A percentile compares a stretch with the other conserved stretches of the same genome.
Conservation (phyloP, 2,329 filamentous ascomycete genomes). For the Fusarium torreyae region DNA sequence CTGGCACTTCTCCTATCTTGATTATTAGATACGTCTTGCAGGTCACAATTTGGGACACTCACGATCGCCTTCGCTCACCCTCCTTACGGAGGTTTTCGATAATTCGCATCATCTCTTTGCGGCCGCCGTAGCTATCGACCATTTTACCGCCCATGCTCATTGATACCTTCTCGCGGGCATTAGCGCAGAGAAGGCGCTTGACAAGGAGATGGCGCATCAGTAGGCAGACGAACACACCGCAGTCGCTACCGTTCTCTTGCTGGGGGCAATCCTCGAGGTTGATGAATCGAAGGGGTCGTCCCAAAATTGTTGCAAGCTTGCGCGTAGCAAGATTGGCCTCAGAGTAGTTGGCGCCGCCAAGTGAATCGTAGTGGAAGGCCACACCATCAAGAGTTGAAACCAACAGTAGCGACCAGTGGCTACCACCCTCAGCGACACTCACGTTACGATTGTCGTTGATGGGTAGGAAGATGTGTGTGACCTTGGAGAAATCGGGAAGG, state of each 20-base stretch:
- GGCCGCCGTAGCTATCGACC: constrained; percentile 83
- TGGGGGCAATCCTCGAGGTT: constrained; percentile 89
- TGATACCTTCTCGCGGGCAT: constrained; percentile 87
- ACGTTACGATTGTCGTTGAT: constrained; percentile 90
- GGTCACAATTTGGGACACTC: constrained; percentile 57
- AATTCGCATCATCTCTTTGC: constrained; percentile 92
- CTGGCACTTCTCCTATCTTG: constrained; percentile 56
- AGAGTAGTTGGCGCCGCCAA: constrained; percentile 80
- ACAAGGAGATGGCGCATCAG: constrained; percentile 95
- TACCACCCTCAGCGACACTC: constrained; percentile 85
- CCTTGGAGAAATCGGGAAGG: constrained; percentile 83
- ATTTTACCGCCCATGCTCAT: constrained; percentile 93
- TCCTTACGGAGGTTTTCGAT: constrained; percentile 91
- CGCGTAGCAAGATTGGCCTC: constrained; percentile 80
- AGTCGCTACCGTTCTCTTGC: constrained; percentile 93
- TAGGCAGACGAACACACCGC: constrained; percentile 95
- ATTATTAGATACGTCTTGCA: constrained; percentile 34
- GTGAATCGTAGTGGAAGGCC: constrained; percentile 96
- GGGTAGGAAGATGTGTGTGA: constrained; percentile 95
- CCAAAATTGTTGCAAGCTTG: constrained; percentile 79
- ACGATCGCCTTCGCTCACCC: constrained; percentile 87
- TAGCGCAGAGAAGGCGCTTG: constrained; percentile 83
- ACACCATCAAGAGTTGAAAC: constrained; percentile 91
- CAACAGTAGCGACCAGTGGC: constrained; percentile 94
- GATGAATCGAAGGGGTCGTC: constrained; percentile 79